Evolutionary conservation across 73 alveolate species (phyloP).

Genomic region (Breviolum minutum): DNA sequence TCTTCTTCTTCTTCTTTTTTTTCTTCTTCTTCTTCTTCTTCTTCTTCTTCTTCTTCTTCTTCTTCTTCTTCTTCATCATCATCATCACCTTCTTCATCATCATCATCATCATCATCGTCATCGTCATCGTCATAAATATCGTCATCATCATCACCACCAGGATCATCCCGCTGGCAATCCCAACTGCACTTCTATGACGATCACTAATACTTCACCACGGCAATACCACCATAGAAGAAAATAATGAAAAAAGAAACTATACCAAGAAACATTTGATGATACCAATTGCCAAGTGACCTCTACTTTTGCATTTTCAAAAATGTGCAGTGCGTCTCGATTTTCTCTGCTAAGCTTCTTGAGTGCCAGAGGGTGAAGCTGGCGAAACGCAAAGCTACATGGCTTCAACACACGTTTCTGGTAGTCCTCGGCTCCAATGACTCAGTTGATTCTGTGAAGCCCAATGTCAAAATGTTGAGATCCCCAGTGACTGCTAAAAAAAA

Average conservation of each 20-base stretch:
- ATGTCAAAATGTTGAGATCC: no score
- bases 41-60: no score
- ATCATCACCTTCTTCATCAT: no score
- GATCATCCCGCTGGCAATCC: no score
- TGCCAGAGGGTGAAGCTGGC: constrained; percentile 33
- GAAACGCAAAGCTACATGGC: constrained; percentile 22
- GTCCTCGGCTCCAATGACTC: not conserved
- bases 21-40: no score
- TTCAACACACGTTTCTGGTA: constrained; percentile 85
- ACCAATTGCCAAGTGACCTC: not conserved
- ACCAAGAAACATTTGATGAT: not conserved
- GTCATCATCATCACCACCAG: no score
- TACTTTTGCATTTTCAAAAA: constrained; percentile 14
- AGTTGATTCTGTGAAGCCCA: not conserved
- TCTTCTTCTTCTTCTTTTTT: no score
- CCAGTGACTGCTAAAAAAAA: no score
- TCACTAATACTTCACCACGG: not conserved
- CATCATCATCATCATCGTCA: no score
- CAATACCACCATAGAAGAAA: not conserved
- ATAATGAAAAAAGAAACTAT: not conserved
- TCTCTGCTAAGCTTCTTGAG: constrained; percentile 19
- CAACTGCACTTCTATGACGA: no score
- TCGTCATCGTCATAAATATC: no score
- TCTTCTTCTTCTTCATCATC: no score
- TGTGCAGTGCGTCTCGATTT: constrained; percentile 63